phyloP scores from a whole-genome alignment of 179 eudicot species.

The Spergularia azorica region DNA sequence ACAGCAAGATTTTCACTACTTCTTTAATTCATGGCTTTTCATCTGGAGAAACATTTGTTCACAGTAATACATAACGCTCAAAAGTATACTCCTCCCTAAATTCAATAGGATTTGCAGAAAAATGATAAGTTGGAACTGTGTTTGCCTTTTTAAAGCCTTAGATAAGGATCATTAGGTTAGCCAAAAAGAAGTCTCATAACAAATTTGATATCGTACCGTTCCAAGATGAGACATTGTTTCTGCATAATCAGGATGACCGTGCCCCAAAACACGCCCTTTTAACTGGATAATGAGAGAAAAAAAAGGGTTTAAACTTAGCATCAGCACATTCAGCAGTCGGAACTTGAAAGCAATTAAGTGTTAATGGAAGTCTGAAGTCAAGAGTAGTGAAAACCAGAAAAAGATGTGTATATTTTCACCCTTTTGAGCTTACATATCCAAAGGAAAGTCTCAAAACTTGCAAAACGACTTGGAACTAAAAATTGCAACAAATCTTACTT shows the following conservation, averaged over 20 bases:
- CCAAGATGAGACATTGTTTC: conserved; percentile 98
- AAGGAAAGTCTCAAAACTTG: neutral
- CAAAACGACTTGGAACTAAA: neutral
- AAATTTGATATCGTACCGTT: conserved; percentile 45
- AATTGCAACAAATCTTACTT: conserved; percentile 48
- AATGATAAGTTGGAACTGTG: too few relatives aligned
- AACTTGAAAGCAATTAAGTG: conserved; percentile 8
- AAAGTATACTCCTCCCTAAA: too few relatives aligned
- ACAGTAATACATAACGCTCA: too few relatives aligned
- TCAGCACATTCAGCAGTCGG: conserved; percentile 17
- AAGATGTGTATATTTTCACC: neutral
- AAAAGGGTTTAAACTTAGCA: neutral
- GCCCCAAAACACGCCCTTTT: conserved; percentile 86
- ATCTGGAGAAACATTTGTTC: too few relatives aligned
- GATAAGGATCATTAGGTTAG: too few relatives aligned
- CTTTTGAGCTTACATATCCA: neutral
- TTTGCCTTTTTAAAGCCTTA: too few relatives aligned
- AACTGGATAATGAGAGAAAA: conserved; percentile 44
- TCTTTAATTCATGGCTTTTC: too few relatives aligned
- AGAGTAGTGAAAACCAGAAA: neutral
- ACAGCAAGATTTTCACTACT: too few relatives aligned
- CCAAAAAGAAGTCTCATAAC: too few relatives aligned
- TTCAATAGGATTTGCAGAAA: too few relatives aligned
- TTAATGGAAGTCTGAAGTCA: neutral
- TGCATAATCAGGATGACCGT: conserved; percentile 78